Percentiles rank a stretch among this genome's conserved stretches.
These are phyloP conservation scores for Antitrichia curtipendula DNA, from an alignment of 225 moss, liverwort and hornwort species.

Conservation along the genomic window DNA sequence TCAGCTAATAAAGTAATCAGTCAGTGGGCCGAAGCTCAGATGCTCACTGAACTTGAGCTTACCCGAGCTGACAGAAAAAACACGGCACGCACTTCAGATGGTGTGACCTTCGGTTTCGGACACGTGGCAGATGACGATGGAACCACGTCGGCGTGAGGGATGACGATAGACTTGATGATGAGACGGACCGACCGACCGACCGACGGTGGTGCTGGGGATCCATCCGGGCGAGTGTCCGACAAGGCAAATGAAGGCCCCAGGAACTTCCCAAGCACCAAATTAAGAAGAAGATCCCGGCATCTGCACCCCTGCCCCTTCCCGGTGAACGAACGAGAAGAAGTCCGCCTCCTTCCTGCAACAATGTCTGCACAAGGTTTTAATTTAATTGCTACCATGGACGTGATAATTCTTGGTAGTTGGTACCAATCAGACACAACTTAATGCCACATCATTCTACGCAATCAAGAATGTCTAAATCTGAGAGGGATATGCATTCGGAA, in stretches of 20 bases:
- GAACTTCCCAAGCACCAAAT: background rate
- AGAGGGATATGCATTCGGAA: background rate
- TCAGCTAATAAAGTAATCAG: background rate
- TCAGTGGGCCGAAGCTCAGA: too few species aligned
- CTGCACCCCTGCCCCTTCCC: background rate
- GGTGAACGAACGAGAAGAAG: background rate
- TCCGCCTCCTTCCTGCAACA: background rate
- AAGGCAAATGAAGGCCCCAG: background rate
- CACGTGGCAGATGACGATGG: background rate
- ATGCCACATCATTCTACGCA: background rate
- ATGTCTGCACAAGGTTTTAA: background rate
- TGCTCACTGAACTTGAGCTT: background rate
- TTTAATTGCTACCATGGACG: background rate
- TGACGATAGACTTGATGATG: background rate
- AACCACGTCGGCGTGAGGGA: background rate
- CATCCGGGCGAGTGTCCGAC: background rate
- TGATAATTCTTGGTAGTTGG: background rate
- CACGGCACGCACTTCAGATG: background rate
- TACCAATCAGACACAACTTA: background rate
- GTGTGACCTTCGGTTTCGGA: background rate
- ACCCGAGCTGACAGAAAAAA: background rate
- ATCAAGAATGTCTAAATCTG: background rate
- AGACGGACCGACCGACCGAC: background rate
- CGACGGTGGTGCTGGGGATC: background rate
- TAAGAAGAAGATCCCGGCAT: background rate